Evolutionary conservation across 2,329 filamentous ascomycete genomes (phyloP).

Genomic region (Tolypocladium tropicale): DNA sequence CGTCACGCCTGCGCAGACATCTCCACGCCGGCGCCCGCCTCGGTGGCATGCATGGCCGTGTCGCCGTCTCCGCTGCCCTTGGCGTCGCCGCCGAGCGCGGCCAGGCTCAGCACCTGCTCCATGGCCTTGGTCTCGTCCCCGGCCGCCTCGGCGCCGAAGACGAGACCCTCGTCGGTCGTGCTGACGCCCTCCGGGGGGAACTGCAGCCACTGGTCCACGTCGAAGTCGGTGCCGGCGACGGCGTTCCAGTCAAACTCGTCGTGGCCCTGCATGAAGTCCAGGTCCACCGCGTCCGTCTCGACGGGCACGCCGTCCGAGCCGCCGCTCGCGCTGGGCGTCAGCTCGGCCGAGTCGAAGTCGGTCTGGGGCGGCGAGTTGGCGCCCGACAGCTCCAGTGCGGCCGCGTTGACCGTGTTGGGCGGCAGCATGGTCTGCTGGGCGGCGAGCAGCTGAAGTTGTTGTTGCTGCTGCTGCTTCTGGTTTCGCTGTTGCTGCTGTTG

Average conservation of each 20-base stretch:
- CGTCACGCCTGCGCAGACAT: constrained; percentile 1
- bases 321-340: constrained; percentile 36
- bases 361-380: constrained; percentile 33
- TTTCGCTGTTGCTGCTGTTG: neutral
- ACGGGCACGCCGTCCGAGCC: constrained; percentile 28
- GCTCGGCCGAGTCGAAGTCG: constrained; percentile 28
- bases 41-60: constrained; percentile 1
- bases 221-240: constrained; percentile 40
- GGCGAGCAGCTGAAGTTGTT: neutral
- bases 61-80: no score
- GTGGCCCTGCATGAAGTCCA: constrained; percentile 35
- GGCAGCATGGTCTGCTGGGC: constrained; percentile 24
- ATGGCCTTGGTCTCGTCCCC: constrained; percentile 15
- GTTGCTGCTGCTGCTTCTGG: neutral
- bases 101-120: constrained; percentile 18
- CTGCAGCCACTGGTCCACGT: constrained; percentile 50
- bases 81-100: constrained; percentile 17
- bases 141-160: neutral
- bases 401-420: constrained; percentile 26
- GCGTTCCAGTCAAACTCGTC: constrained; percentile 46
- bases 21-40: neutral
- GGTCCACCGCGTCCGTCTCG: constrained; percentile 28
- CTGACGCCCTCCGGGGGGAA: constrained; percentile 41
- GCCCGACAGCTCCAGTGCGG: constrained; percentile 22
- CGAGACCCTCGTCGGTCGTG: constrained; percentile 21